A percentile compares a stretch with the other conserved stretches of the same genome.
Conservation (phyloP, 805 yeast genomes). For the Candida lessepsii region DNA sequence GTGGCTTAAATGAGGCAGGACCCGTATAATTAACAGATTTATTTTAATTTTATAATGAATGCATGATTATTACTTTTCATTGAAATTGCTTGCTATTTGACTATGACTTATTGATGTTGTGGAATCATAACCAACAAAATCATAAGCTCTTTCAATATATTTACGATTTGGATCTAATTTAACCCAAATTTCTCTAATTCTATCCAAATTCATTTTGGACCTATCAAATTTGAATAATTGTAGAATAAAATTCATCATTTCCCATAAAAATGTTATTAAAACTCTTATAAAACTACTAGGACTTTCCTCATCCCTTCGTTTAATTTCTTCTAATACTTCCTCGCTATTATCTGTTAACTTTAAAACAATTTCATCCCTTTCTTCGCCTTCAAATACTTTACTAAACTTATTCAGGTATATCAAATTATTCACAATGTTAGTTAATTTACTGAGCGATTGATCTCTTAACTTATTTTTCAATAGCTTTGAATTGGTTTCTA, state of each 20-base stretch:
- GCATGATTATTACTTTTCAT: background rate
- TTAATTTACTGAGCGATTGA: slow-evolving; percentile 27
- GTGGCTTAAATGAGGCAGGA: background rate
- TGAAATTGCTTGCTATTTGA: no score
- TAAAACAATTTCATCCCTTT: slow-evolving; percentile 25
- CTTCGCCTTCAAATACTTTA: slow-evolving; percentile 30
- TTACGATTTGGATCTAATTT: slow-evolving; percentile 41
- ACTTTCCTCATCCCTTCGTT: slow-evolving; percentile 2
- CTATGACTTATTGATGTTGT: background rate
- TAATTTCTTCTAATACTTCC: slow-evolving; percentile 9
- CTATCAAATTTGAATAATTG: slow-evolving; percentile 39
- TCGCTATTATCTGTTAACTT: slow-evolving; percentile 28
- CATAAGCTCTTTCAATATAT: slow-evolving; percentile 36
- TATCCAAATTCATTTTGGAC: slow-evolving; percentile 41
- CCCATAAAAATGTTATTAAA: slow-evolving; percentile 32
- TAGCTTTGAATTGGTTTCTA: slow-evolving; percentile 32
- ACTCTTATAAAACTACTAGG: slow-evolving; percentile 19
- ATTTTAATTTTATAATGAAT: background rate
- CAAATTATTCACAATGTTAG: slow-evolving; percentile 24
- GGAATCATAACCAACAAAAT: slow-evolving; percentile 24
- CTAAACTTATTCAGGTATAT: slow-evolving; percentile 31
- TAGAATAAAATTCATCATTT: slow-evolving; percentile 30
- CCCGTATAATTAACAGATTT: no score
- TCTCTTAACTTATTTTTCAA: slow-evolving; percentile 28
- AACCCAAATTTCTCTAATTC: slow-evolving; percentile 38